Evolutionary conservation across 2,329 filamentous ascomycete genomes (phyloP).

Genomic region (Epichloe coenophiala): DNA sequence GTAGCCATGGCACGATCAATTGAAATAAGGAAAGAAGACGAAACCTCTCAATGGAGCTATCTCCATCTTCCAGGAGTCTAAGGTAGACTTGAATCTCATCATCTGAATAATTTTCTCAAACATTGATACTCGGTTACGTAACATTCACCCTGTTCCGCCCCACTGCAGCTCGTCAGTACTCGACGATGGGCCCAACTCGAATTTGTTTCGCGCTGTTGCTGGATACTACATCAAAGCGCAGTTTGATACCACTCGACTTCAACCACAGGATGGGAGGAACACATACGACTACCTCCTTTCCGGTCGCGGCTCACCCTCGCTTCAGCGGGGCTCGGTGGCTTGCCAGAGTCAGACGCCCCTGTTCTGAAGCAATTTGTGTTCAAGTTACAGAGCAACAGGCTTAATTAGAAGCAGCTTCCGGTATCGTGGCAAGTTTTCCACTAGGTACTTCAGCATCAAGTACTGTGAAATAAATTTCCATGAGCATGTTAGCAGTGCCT

Average conservation of each 20-base stretch:
- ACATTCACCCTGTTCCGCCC: neutral
- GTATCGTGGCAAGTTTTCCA: neutral
- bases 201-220: neutral
- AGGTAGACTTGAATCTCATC: neutral
- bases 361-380: neutral
- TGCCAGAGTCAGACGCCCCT: neutral
- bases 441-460: neutral
- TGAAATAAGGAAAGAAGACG: conserved; percentile 10
- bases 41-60: conserved; percentile 21
- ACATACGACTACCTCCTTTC: neutral
- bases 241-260: neutral
- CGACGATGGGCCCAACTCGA: neutral
- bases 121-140: neutral
- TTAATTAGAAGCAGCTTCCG: conserved; percentile 6
- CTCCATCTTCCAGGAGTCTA: conserved; percentile 23
- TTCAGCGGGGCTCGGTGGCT: neutral
- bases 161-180: neutral
- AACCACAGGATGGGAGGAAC: neutral
- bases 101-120: neutral
- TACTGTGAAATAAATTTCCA: no score
- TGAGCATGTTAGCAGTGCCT: no score
- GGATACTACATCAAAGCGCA: neutral
- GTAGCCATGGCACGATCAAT: conserved; percentile 9
- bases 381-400: conserved; percentile 4
- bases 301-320: neutral